These are phyloP conservation scores for Daldinia sp. DNA, from an alignment of 2,329 filamentous ascomycete species.

Conservation along the genomic window DNA sequence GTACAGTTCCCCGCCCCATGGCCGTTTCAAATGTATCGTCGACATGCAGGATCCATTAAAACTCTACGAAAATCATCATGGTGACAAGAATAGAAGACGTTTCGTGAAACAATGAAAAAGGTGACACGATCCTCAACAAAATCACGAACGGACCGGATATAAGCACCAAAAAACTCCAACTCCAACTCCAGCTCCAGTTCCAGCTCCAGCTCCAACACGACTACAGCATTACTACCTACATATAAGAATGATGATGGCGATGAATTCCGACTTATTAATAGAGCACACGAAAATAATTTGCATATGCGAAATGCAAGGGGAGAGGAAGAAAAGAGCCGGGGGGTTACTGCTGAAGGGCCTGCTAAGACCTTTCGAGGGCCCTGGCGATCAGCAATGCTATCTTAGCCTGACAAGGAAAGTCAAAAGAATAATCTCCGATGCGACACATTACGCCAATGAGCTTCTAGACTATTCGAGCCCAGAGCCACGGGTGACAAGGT, in stretches of 20 bases:
- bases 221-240: neutral
- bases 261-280: slow-evolving; percentile 15
- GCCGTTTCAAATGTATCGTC: slow-evolving; percentile 12
- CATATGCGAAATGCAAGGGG: slow-evolving; percentile 7
- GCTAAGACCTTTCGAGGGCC: too few species aligned
- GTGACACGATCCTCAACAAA: neutral
- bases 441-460: slow-evolving; percentile 27
- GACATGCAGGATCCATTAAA: neutral
- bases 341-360: too few species aligned
- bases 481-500: slow-evolving; percentile 11
- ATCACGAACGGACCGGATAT: neutral
- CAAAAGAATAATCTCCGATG: slow-evolving; percentile 31
- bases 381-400: slow-evolving; percentile 15
- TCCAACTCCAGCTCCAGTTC: too few species aligned
- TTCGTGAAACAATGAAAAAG: neutral
- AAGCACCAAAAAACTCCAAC: too few species aligned
- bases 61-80: neutral
- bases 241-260: neutral
- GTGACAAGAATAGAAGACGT: neutral
- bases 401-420: slow-evolving; percentile 24
- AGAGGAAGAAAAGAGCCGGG: slow-evolving; percentile 1
- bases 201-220: too few species aligned
- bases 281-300: slow-evolving; percentile 3
- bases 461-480: slow-evolving; percentile 23
- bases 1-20: slow-evolving; percentile 3